Conservation (phyloP, 805 yeast species). For the Saccharomycopsis sp. region DNA sequence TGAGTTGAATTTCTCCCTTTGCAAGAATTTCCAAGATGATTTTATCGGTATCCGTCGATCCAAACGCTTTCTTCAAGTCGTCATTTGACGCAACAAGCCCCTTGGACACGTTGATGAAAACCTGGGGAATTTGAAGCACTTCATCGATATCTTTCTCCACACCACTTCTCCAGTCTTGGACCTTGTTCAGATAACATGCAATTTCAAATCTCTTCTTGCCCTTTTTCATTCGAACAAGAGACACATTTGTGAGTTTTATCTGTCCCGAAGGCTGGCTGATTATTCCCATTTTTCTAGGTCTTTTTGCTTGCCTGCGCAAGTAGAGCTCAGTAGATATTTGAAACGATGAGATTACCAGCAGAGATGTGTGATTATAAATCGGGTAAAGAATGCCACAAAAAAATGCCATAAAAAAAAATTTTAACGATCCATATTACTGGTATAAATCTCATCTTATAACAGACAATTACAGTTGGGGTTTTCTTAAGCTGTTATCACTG, state of each 20-base stretch:
- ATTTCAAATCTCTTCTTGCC: conserved; percentile 90
- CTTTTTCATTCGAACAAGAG: conserved; percentile 83
- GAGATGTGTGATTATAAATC: background rate
- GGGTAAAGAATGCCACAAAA: too few species aligned
- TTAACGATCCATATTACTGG: background rate
- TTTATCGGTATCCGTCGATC: conserved; percentile 64
- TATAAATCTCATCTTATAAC: background rate
- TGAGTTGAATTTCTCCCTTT: conserved; percentile 91
- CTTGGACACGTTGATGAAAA: conserved; percentile 85
- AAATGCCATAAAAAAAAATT: background rate
- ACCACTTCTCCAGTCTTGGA: conserved; percentile 86
- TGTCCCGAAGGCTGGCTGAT: conserved; percentile 79
- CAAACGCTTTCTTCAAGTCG: conserved; percentile 68
- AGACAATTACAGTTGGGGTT: too few species aligned
- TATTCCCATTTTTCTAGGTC: conserved; percentile 48
- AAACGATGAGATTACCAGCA: background rate
- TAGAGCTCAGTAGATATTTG: too few species aligned
- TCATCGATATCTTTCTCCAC: conserved; percentile 93
- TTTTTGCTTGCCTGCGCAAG: too few species aligned
- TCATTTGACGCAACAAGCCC: conserved; percentile 90
- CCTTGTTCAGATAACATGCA: conserved; percentile 95
- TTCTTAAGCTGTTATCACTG: too few species aligned
- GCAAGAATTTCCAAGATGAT: conserved; percentile 76
- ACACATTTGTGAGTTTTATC: conserved; percentile 88
- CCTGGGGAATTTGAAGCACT: conserved; percentile 93